Conservation (phyloP, 1,139 yeast genomes). For the Yamadazyma dushanensis region DNA sequence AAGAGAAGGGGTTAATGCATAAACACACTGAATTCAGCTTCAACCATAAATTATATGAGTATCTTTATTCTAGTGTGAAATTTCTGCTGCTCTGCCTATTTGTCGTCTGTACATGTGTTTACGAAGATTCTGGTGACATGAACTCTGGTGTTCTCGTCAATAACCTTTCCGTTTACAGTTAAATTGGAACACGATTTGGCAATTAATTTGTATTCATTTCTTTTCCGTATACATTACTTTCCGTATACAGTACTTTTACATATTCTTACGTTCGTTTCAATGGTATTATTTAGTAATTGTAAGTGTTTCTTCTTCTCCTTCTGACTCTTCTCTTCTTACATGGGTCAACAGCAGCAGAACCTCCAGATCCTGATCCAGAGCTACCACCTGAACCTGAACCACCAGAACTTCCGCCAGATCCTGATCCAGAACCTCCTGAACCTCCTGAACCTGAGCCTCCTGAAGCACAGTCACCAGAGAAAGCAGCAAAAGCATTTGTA, state of each 20-base stretch:
- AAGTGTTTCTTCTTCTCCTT: constrained; percentile 30
- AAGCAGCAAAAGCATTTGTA: constrained; percentile 44
- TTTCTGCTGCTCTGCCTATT: no score
- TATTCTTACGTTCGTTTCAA: neutral
- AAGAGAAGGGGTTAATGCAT: no score
- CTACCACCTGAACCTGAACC: constrained; percentile 12
- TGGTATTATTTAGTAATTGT: constrained; percentile 22
- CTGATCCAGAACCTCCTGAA: constrained; percentile 15
- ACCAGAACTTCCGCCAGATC: constrained; percentile 10
- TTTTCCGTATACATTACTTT: neutral
- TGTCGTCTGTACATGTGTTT: no score
- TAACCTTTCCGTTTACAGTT: neutral
- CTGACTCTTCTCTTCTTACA: constrained; percentile 41
- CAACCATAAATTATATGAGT: no score
- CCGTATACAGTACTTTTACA: neutral
- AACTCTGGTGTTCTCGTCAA: neutral
- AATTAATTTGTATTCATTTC: no score
- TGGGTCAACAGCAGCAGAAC: constrained; percentile 21
- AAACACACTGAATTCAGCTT: no score
- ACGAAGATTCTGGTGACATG: no score
- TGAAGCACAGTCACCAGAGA: constrained; percentile 36
- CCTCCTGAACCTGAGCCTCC: constrained; percentile 13
- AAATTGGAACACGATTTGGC: neutral
- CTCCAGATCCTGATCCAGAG: constrained; percentile 11
- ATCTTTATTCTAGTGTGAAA: no score